Base-by-base conservation (phyloP, 2,329 filamentous ascomycete genomes). In the Ceratocystis huliohia region DNA sequence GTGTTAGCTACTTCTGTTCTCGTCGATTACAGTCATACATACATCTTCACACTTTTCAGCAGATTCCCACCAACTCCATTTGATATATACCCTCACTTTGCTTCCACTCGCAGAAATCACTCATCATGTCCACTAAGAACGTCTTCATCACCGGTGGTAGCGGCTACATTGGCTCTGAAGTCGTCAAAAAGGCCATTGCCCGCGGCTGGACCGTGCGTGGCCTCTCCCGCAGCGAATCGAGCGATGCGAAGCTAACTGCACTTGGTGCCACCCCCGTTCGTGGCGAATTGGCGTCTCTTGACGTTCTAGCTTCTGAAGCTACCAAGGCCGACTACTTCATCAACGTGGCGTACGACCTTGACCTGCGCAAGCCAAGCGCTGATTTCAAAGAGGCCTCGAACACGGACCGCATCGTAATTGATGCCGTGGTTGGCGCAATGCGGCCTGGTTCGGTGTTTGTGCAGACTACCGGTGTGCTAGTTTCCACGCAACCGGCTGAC, bases 321-420 rank as follows among this genome's bases (percentile, higher is more conserved):
- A 68, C 73, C n/a, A 67, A 71, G 8, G 77, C 78, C 5, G 77
- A 81, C 65, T 70, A 73, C n/a, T 75, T 81, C 5, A 70, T 81
- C 3, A 76, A 78, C 68, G 73, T 80, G 5, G 79, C 76, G 3
- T 72, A 74, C 64, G 69, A 74, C 20, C 73, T 74, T 62, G 69
- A 72, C 56, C 71, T 72, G 69, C 68, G 70, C 45, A 69, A 72
- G 50, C 71, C 72, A 69, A 69, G 70, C 33, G 74, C 74, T 64
- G 70, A 71, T 2, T 73, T 71, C 33, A 69, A 72, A 13, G 64
- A 72, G 3, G 69, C 72, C 4, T 61, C 73, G 17, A 65, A 68
- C 37, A 72, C 72, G 41, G 76, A 79, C 65, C 71, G 70, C 4
- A 74, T 72, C 0, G 76, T 75, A 4, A 69, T 78, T 5, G 71